Conservation (phyloP, 306 rosid species). For the Cucurbita maxima region DNA sequence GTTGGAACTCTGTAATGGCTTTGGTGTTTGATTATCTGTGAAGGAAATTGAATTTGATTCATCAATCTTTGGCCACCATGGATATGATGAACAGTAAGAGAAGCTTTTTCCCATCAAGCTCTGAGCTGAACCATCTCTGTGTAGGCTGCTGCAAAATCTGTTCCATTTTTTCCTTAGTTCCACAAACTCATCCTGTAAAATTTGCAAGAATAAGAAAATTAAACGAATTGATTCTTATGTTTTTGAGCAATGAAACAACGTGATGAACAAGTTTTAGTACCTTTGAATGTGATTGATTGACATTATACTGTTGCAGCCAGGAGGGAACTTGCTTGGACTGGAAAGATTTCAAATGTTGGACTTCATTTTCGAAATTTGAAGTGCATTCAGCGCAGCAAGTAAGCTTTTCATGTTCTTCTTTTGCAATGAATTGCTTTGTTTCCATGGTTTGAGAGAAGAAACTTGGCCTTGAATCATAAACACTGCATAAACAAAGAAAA, state of each 20-base stretch:
- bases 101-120: not conserved
- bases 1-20: conserved; percentile 23
- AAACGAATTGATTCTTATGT: too few species aligned
- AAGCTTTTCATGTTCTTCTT: conserved; percentile 43
- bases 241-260: too few species aligned
- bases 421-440: conserved; percentile 34
- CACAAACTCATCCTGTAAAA: conserved; percentile 4
- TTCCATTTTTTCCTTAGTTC: conserved; percentile 6
- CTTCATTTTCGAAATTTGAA: conserved; percentile 63
- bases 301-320: conserved; percentile 53
- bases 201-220: not conserved
- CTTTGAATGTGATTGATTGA: not conserved
- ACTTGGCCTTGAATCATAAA: conserved; percentile 39
- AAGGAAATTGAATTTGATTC: conserved; percentile 54
- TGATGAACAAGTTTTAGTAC: not conserved
- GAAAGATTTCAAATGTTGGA: conserved; percentile 43
- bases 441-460: conserved; percentile 26
- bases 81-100: not conserved
- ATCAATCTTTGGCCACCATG: conserved; percentile 13
- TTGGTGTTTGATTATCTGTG: conserved; percentile 22
- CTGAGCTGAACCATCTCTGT: not conserved
- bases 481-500: conserved; percentile 22
- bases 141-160: conserved; percentile 1
- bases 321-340: conserved; percentile 63
- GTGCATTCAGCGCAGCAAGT: conserved; percentile 68